Evolutionary conservation across 257 asterid genomes (phyloP), one percentile per base, ranked within the genome.

Genomic region (Rubia yunnanensis): DNA sequence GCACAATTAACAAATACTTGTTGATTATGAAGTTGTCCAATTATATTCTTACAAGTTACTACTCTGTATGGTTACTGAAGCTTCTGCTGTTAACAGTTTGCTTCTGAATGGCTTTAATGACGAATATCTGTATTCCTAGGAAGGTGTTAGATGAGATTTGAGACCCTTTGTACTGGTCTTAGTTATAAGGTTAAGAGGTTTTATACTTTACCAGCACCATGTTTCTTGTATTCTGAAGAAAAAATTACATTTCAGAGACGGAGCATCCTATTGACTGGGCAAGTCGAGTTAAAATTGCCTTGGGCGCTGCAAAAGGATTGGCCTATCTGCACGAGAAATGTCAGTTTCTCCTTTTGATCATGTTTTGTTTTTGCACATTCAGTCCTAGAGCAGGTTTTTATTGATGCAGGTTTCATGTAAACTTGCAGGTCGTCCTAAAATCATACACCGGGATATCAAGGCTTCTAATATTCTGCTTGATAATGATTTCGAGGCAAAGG

Each of bases 381-480:
- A 31, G 61, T 49, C 64, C 32, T 38, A 41, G 70, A 44, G 18
- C 35, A 60, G 62, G 52, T 66, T 55, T 53, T 31, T 32, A 11
- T 24, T 68, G 61, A 36, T 32, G 27, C 60, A 53, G 44, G 69
- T 54, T 70, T 73, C 22, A 35, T 70, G 50, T 79, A 59, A 50
- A 60, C 60, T 22, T 74, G 75, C 91, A 90, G 97, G 96, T 78
- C 82, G 77, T 54, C 96, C 98, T 72, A 91, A 82, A 82, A 81
- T 91, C 72, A 91, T 88, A 72, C 95, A 91, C 66, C 89, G 98
- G 41, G 96, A 91, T 78, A 86, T 91, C 83, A 91, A 91, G 81
- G 87, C 97, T 35, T 52, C 96, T 61, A 91, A 88, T 82, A 88
- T 91, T 82, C 95, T 88, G 64, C 81, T 88, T 35, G 97, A 83